Evolutionary conservation across 78 protist species (phyloP), one percentile per base, ranked within the genome.

Genomic region (Dictyostelium firmibasis): DNA sequence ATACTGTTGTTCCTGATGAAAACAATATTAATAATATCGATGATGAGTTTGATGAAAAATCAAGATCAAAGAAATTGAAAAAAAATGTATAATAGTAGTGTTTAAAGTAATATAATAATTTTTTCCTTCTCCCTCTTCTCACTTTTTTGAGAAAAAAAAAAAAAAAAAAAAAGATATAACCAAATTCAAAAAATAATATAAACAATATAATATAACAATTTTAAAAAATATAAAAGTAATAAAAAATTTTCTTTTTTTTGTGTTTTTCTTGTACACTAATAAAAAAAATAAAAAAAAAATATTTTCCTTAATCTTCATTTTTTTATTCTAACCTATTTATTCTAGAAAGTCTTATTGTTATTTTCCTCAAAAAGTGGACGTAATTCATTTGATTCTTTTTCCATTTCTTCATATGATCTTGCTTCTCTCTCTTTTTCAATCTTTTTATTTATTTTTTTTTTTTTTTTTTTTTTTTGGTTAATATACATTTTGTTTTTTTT

Each of bases 401-500:
- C 92, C 96, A 94, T 94, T 64, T 85, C 93, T 35, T 94, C 92
- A 1, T 41, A 43, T n/a, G 91, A 69, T 43, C 96, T 36, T 29
- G 88, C 50, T 75, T 44, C 57, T 69, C 96, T 84, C 6, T 83
- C 93, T 60, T 94, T 85, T 75, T 94, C 96, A 31, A 94, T 94
- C 87, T 86, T 23, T 67, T 33, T 20, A 38, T 4, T 16, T 16
- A 16, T 50, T 50, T 13, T 50, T 50, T 1, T 13, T 50, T 16
- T 16, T 50, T 3, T 50, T 50, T 50, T 50, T 50, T 50, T 47
- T 47, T 47, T 47, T 47, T 0, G 57, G 57, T 47, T 47, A 47
- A 11, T 11, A 47, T 44, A 8, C 13, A 8, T 44, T 44, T 44
- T 44, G 2, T 44, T 44, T 44, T 44, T 44, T 44, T 10, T 44